Evolutionary conservation across 164 flowering plant species (phyloP).

Genomic region (Stephania yunnanensis): DNA sequence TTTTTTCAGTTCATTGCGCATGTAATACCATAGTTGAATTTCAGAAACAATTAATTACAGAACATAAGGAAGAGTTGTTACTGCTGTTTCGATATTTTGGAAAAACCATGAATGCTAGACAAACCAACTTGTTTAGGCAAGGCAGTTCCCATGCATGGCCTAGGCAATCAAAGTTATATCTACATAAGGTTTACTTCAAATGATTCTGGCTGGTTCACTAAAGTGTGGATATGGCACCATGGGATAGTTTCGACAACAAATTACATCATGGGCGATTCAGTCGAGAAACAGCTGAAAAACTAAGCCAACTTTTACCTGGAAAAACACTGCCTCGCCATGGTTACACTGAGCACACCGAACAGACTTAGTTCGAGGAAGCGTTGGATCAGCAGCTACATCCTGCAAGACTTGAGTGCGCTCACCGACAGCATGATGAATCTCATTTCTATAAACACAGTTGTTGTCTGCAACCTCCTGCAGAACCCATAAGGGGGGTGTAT

Average conservation of each 20-base stretch:
- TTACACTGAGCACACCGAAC: conserved; percentile 64
- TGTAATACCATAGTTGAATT: too few species aligned
- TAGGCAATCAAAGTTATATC: too few species aligned
- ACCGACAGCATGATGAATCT: conserved; percentile 70
- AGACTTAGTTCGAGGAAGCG: conserved; percentile 84
- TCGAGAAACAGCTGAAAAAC: background rate
- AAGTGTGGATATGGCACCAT: too few species aligned
- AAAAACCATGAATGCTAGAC: too few species aligned
- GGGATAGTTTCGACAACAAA: too few species aligned
- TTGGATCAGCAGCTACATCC: conserved; percentile 91
- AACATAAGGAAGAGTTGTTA: background rate
- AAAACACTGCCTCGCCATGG: conserved; percentile 93
- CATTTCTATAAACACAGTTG: conserved; percentile 84
- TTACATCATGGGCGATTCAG: background rate
- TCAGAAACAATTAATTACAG: background rate
- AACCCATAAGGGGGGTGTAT: background rate
- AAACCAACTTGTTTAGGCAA: too few species aligned
- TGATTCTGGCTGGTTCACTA: too few species aligned
- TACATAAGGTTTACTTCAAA: too few species aligned
- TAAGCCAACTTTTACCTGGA: conserved; percentile 53
- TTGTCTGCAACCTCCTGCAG: conserved; percentile 81
- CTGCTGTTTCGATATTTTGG: background rate
- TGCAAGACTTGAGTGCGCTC: conserved; percentile 76
- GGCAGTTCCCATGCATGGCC: too few species aligned
- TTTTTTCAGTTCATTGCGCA: background rate